Evolutionary conservation across 805 yeast genomes (phyloP).

Genomic region (Lipomyces yamadae): DNA sequence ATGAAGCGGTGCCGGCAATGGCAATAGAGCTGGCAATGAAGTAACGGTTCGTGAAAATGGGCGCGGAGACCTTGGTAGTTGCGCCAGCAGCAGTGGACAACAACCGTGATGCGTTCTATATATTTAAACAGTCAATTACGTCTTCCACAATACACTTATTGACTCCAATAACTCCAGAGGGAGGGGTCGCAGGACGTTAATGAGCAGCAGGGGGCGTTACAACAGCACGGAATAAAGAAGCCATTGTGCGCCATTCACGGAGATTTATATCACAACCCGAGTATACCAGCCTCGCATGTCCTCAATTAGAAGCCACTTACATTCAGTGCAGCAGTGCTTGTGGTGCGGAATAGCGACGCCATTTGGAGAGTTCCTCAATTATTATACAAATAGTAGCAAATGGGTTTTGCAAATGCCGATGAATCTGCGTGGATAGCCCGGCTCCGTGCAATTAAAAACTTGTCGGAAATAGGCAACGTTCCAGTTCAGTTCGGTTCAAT

Average conservation of each 20-base stretch:
- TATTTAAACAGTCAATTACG: not conserved
- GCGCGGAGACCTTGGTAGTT: conserved; percentile 3
- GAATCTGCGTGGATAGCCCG: not conserved
- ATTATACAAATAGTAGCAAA: not conserved
- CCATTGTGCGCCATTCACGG: not conserved
- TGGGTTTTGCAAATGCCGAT: not conserved
- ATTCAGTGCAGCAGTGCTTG: conserved; percentile 12
- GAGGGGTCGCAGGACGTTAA: not conserved
- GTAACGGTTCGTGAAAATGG: not conserved
- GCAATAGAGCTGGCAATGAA: conserved; percentile 26
- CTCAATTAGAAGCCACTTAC: conserved; percentile 1
- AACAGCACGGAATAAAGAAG: not conserved
- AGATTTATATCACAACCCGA: not conserved
- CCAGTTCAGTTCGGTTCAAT: too few relatives aligned
- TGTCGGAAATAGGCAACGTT: too few relatives aligned
- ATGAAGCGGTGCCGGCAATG: conserved; percentile 31
- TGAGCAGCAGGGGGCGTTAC: not conserved
- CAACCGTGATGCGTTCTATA: conserved; percentile 19
- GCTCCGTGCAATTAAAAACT: too few relatives aligned
- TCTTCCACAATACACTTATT: not conserved
- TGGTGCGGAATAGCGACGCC: conserved; percentile 21
- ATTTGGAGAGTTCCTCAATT: not conserved
- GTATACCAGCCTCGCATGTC: not conserved
- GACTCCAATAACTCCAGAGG: not conserved
- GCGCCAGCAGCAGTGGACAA: conserved; percentile 16